A percentile compares a stretch with the other conserved stretches of the same genome.
These are phyloP conservation scores for Pharnaceum exiguum DNA, from an alignment of 148 eudicot species.

Conservation along the genomic window DNA sequence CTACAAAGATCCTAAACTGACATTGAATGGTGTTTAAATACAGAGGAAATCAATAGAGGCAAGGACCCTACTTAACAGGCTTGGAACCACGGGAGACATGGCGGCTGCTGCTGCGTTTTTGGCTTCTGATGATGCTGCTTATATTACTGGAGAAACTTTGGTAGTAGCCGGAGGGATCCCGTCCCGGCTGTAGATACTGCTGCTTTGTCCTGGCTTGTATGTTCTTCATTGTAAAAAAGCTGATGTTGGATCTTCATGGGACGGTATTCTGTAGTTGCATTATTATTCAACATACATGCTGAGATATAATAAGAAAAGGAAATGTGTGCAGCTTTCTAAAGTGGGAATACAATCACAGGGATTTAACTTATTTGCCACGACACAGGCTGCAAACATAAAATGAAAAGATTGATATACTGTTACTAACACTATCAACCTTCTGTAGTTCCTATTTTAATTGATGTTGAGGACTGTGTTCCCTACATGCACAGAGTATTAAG, in stretches of 20 bases:
- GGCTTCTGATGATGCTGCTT: conserved; percentile 91
- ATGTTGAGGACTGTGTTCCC: too few relatives aligned
- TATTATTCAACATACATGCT: background rate
- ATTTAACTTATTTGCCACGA: too few relatives aligned
- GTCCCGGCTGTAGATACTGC: conserved; percentile 53
- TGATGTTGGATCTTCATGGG: too few relatives aligned
- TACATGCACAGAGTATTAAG: too few relatives aligned
- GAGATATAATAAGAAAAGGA: too few relatives aligned
- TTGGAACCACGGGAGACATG: conserved; percentile 92
- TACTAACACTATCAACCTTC: too few relatives aligned
- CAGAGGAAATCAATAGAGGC: conserved; percentile 65
- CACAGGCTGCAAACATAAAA: too few relatives aligned
- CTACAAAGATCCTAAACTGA: background rate
- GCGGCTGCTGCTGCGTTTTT: conserved; percentile 86
- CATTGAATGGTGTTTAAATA: background rate
- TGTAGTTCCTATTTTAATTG: too few relatives aligned
- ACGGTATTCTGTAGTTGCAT: too few relatives aligned
- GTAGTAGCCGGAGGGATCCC: conserved; percentile 82
- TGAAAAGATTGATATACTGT: too few relatives aligned
- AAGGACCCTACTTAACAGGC: conserved; percentile 57
- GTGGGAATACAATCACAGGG: too few relatives aligned
- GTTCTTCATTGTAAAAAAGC: background rate
- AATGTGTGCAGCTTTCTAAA: too few relatives aligned
- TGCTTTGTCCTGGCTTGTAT: background rate
- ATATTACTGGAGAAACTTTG: conserved; percentile 84